These are phyloP conservation scores for Lepiota brunneoincarnata DNA, from an alignment of 768 basidiomycete genomes.

Conservation along the genomic window DNA sequence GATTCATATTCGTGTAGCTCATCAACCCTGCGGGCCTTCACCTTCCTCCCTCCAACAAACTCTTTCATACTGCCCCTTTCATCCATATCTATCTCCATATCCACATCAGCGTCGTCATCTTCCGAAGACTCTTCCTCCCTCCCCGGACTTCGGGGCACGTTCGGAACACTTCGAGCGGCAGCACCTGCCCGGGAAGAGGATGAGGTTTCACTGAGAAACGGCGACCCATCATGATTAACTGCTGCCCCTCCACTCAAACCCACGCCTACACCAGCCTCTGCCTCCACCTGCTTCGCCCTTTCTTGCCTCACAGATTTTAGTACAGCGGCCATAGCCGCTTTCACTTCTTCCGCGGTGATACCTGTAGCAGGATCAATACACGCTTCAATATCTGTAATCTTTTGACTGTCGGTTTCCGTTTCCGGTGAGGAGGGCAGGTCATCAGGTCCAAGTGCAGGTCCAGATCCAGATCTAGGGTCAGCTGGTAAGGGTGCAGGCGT, in stretches of 20 bases:
- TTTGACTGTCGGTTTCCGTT: conserved; percentile 5
- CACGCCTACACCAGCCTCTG: background rate
- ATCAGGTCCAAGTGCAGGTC: background rate
- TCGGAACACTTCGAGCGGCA: conserved; percentile 1
- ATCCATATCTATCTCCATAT: conserved; percentile 9
- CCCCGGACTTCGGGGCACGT: background rate
- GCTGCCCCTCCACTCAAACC: conserved; percentile 3
- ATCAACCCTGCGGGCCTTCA: conserved; percentile 7
- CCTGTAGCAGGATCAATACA: conserved; percentile 12
- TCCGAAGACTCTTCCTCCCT: background rate
- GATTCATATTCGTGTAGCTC: conserved; percentile 2
- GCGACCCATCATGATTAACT: conserved; percentile 7
- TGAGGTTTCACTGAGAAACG: conserved; percentile 9
- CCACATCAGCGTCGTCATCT: background rate
- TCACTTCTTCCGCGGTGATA: conserved; percentile 13
- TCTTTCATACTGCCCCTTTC: background rate
- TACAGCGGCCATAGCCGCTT: conserved; percentile 13
- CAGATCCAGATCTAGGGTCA: background rate
- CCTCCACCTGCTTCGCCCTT: background rate
- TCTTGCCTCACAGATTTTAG: conserved; percentile 5
- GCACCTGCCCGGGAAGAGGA: background rate
- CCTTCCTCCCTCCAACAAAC: background rate
- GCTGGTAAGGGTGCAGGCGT: conserved; percentile 1
- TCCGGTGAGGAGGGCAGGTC: conserved; percentile 10
- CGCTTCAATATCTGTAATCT: conserved; percentile 4